A percentile compares a stretch with the other conserved stretches of the same genome.
Conservation (phyloP, 208 protist species). For the Crithidia fasciculata region DNA sequence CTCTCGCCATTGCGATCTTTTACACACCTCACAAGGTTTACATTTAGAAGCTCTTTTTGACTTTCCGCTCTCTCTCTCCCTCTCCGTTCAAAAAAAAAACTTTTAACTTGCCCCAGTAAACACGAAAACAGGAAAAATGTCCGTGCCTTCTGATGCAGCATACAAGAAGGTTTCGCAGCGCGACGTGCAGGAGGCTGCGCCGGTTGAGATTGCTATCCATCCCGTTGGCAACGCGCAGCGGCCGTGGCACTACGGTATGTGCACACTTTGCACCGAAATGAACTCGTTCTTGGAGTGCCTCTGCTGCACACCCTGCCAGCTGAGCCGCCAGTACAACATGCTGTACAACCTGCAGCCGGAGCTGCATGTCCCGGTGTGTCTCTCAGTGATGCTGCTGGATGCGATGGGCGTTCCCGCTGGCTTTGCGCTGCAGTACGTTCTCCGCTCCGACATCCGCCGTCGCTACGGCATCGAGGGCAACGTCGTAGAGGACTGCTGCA, state of each 20-base stretch:
- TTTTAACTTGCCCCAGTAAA: background rate
- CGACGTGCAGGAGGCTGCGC: background rate
- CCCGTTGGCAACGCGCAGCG: slow-evolving; percentile 3
- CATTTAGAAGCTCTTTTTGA: background rate
- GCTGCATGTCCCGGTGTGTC: slow-evolving; percentile 26
- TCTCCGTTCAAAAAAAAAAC: slow-evolving; percentile 1
- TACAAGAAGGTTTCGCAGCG: slow-evolving; percentile 9
- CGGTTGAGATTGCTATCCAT: background rate
- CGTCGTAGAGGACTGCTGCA: slow-evolving; percentile 20
- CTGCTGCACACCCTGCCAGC: slow-evolving; percentile 34
- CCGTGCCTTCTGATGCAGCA: background rate
- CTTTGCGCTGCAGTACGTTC: slow-evolving; percentile 14
- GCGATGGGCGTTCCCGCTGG: background rate
- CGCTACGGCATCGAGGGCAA: slow-evolving; percentile 39
- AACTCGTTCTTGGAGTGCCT: slow-evolving; percentile 44
- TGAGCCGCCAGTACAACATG: slow-evolving; percentile 55
- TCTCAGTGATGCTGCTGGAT: background rate
- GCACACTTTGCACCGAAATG: slow-evolving; percentile 29
- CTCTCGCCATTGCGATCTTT: slow-evolving; percentile 16
- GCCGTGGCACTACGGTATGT: slow-evolving; percentile 49
- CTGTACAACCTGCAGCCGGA: slow-evolving; percentile 30
- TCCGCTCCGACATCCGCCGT: slow-evolving; percentile 22
- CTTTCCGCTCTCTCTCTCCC: slow-evolving; percentile 21
- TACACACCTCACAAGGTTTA: background rate
- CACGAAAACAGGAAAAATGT: background rate